phyloP scores from a whole-genome alignment of 805 yeast genomes.

The Sungouiella blattae region DNA sequence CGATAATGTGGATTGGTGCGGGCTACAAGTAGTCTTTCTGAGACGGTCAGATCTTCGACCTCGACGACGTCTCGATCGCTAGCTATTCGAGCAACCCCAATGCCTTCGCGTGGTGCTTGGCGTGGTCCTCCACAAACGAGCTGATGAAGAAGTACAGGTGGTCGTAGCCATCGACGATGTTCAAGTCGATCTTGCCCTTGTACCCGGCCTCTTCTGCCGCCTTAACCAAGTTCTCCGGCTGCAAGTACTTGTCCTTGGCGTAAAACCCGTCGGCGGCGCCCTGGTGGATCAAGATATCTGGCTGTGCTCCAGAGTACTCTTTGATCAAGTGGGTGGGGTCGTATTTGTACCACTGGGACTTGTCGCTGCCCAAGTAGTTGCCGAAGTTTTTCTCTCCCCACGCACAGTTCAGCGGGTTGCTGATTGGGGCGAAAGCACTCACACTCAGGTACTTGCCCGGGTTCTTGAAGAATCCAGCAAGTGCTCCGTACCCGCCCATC shows the following conservation, averaged over 20 bases:
- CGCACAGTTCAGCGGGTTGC: conserved; percentile 69
- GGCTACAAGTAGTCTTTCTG: background rate
- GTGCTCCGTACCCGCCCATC: conserved; percentile 97
- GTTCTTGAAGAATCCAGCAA: conserved; percentile 60
- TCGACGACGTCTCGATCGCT: conserved; percentile 4
- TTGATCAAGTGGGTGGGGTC: conserved; percentile 82
- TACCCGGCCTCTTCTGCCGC: conserved; percentile 58
- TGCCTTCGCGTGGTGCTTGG: conserved; percentile 79
- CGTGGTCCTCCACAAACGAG: conserved; percentile 76
- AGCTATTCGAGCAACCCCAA: conserved; percentile 31
- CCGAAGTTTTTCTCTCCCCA: conserved; percentile 89
- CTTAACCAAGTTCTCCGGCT: conserved; percentile 67
- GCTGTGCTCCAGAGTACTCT: conserved; percentile 51
- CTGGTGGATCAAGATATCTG: conserved; percentile 71
- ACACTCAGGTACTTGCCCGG: conserved; percentile 75
- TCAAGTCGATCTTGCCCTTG: conserved; percentile 56
- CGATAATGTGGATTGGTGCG: too few relatives aligned
- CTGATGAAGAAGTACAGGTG: conserved; percentile 88
- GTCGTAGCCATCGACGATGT: conserved; percentile 78
- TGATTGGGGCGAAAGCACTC: conserved; percentile 87
- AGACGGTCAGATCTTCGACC: background rate
- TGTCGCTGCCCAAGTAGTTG: conserved; percentile 68
- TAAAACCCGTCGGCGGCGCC: conserved; percentile 81
- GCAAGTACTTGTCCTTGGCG: conserved; percentile 55
- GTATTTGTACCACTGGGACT: conserved; percentile 63